Base-by-base conservation (phyloP, 306 rosid species). In the Pyrus bretschneideri region DNA sequence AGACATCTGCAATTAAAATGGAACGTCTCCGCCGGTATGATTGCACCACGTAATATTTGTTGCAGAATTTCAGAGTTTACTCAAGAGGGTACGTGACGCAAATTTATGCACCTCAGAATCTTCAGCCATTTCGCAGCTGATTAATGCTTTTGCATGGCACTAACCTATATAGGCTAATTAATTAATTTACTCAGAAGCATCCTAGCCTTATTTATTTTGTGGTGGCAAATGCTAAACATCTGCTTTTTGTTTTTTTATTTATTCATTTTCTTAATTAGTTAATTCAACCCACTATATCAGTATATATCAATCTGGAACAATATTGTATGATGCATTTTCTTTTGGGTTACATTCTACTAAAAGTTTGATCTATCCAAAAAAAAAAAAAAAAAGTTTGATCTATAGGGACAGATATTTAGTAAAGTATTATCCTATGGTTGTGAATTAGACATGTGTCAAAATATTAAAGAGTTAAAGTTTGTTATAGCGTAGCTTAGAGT, bases 31-130 rank as follows among this genome's bases (percentile, higher is more conserved):
- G 2, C 4, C 4, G n/a, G 60, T 55, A 54, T 55, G 22, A 18
- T 81, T 22, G 57, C 44, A 73, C 69, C 30, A 29, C 27, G 75
- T 62, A 58, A 31, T 51, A 59, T 52, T 54, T 72, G 72, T 55
- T 75, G 83, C 76, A 52, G 54, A 57, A 67, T 60, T 67, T 58
- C 76, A 25, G 27, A 25, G 27, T 25, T 1, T 25, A 25, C 27
- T 25, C 75, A 69, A 27, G 81, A 67, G 78, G 70, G 40, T 23
- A 29, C 66, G 74, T 78, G 78, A 78, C 9, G 55, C 76, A 58
- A 5, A 52, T 72, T 69, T 46, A 23, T 67, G 46, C 13, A 75
- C 51, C 64, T 69, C 77, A 64, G 54, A 73, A 67, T 73, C 75
- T 69, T 67, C 30, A 23, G n/a, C 40, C 11, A 35, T 63, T 17